These are phyloP conservation scores for Batkoa obscura DNA, from an alignment of 371 early-diverging fungal genomes.

Conservation along the genomic window DNA sequence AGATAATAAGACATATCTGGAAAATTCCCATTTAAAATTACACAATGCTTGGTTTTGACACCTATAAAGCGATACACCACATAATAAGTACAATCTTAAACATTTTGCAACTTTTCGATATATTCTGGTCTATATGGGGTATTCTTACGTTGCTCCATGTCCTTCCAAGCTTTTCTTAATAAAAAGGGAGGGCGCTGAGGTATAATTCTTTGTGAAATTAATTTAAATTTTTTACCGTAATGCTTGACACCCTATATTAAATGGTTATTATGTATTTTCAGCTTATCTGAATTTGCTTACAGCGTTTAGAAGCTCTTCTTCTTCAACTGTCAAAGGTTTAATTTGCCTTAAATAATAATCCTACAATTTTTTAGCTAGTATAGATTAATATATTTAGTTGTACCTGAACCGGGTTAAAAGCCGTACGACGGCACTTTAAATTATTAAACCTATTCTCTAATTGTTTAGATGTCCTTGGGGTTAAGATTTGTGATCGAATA, in stretches of 20 bases:
- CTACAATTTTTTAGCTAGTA: conserved; percentile 4
- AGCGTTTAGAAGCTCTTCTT: conserved; percentile 17
- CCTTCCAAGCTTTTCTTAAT: conserved; percentile 17
- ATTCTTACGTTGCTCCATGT: too few relatives aligned
- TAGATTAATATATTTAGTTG: background rate
- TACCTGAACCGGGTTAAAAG: conserved; percentile 16
- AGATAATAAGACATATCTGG: too few relatives aligned
- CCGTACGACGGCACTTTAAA: conserved; percentile 14
- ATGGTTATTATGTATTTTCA: too few relatives aligned
- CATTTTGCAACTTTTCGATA: too few relatives aligned
- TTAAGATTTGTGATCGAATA: conserved; percentile 19
- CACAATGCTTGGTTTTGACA: too few relatives aligned
- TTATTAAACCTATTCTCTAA: conserved; percentile 20
- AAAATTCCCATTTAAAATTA: too few relatives aligned
- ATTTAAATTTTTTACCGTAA: conserved; percentile 18
- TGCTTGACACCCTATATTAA: conserved; percentile 12
- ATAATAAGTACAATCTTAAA: too few relatives aligned
- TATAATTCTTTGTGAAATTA: conserved; percentile 13
- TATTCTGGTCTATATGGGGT: too few relatives aligned
- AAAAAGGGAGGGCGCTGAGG: conserved; percentile 16
- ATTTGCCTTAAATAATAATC: conserved; percentile 15
- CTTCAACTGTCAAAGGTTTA: conserved; percentile 19
- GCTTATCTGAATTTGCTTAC: background rate
- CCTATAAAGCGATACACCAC: too few relatives aligned
- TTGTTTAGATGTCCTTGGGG: conserved; percentile 19